Evolutionary conservation across 495 filamentous ascomycete genomes (phyloP).

Genomic region (Penicillium arizonense): DNA sequence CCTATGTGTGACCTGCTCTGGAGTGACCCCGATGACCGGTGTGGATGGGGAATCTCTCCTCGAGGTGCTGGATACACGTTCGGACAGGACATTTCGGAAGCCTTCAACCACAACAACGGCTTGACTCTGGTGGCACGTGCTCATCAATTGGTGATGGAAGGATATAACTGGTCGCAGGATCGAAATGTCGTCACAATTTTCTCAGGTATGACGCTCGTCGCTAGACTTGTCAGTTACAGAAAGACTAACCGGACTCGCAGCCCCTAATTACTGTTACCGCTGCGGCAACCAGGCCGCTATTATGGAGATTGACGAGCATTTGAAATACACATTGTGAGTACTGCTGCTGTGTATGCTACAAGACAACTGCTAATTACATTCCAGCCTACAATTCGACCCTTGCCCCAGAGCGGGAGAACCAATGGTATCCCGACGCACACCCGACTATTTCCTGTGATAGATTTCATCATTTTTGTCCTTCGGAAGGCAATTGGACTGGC

Average conservation of each 20-base stretch:
- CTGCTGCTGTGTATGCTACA: not conserved
- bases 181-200: constrained; percentile 98
- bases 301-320: constrained; percentile 99
- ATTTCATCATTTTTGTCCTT: constrained; percentile 31
- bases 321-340: constrained; percentile 99
- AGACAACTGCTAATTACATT: constrained; percentile 13
- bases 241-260: constrained; percentile 40
- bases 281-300: constrained; percentile 99
- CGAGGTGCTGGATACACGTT: constrained; percentile 98
- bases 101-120: constrained; percentile 99
- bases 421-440: constrained; percentile 96
- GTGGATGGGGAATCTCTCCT: constrained; percentile 97
- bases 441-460: constrained; percentile 95
- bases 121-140: constrained; percentile 92
- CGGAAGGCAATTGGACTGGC: constrained; percentile 31
- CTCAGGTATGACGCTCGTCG: constrained; percentile 62
- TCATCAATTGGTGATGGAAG: constrained; percentile 97
- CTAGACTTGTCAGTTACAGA: not conserved
- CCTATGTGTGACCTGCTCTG: constrained; percentile 98
- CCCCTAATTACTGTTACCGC: constrained; percentile 96
- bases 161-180: constrained; percentile 98
- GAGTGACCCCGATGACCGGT: constrained; percentile 97
- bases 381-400: constrained; percentile 97
- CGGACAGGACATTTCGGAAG: constrained; percentile 98
- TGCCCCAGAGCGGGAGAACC: constrained; percentile 96